phyloP scores from a whole-genome alignment of 305 asterid species.

The Solanum hybrid region DNA sequence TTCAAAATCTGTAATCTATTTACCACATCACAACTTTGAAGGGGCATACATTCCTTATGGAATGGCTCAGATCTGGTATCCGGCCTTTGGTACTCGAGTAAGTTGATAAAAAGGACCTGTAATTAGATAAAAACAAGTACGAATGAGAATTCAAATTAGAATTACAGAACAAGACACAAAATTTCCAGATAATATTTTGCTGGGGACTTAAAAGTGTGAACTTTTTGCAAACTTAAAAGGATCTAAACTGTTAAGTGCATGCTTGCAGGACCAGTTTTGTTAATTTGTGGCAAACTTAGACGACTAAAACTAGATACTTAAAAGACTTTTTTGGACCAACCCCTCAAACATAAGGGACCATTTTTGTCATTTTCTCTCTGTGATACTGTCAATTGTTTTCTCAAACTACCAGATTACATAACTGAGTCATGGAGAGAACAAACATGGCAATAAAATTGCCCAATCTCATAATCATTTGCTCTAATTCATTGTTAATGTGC shows the following conservation, averaged over 20 bases:
- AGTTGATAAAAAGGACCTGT: conserved; percentile 71
- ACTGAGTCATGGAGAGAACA: background rate
- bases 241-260: background rate
- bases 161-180: background rate
- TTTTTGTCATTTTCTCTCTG: background rate
- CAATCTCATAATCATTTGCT: background rate
- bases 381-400: background rate
- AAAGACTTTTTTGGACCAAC: background rate
- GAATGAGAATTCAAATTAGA: background rate
- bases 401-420: no score
- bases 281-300: background rate
- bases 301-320: background rate
- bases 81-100: conserved; percentile 38
- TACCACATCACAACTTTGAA: conserved; percentile 21
- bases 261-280: background rate
- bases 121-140: conserved; percentile 4
- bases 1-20: conserved; percentile 50
- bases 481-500: background rate
- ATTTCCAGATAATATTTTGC: background rate
- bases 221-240: background rate
- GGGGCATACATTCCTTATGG: conserved; percentile 11
- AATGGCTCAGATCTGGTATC: background rate
- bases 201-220: background rate
- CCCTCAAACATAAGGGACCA: background rate
- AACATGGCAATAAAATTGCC: background rate